Percentiles rank a stretch among this genome's conserved stretches.
These are phyloP conservation scores for Aureoboletus auriporus DNA, from an alignment of 768 basidiomycete genomes.

Conservation along the genomic window DNA sequence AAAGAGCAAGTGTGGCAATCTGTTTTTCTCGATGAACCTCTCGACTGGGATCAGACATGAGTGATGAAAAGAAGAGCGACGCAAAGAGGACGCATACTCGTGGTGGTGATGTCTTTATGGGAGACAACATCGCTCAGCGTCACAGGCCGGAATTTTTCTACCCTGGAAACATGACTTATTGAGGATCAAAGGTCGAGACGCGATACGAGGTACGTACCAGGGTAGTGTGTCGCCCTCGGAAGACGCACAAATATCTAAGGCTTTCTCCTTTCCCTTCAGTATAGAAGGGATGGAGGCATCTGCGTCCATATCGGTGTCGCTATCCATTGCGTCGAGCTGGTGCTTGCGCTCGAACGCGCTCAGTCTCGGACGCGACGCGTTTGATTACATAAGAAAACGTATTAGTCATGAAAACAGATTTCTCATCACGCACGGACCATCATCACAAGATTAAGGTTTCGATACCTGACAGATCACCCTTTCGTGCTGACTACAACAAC, in stretches of 20 bases:
- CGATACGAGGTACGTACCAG: constrained; percentile 52
- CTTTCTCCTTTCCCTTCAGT: constrained; percentile 72
- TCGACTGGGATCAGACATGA: constrained; percentile 59
- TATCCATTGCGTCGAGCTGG: constrained; percentile 12
- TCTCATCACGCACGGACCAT: constrained; percentile 42
- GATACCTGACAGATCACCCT: constrained; percentile 8
- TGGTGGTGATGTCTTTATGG: constrained; percentile 91
- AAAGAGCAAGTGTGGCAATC: constrained; percentile 91
- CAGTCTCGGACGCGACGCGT: constrained; percentile 13
- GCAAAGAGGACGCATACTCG: constrained; percentile 51
- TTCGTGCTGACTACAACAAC: constrained; percentile 24
- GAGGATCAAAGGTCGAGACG: neutral
- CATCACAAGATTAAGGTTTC: constrained; percentile 33
- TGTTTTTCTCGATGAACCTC: constrained; percentile 92
- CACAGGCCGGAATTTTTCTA: constrained; percentile 95
- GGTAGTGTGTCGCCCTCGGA: constrained; percentile 69
- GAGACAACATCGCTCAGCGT: constrained; percentile 93
- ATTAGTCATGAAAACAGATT: constrained; percentile 16
- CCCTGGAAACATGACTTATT: constrained; percentile 49
- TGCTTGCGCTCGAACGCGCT: neutral
- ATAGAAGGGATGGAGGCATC: constrained; percentile 30
- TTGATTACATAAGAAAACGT: constrained; percentile 1
- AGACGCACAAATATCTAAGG: constrained; percentile 36
- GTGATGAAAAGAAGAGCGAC: neutral
- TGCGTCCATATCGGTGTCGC: constrained; percentile 50